phyloP scores from a whole-genome alignment of 1,284 basidiomycete species.

The Mycosarcoma mackinlayi region DNA sequence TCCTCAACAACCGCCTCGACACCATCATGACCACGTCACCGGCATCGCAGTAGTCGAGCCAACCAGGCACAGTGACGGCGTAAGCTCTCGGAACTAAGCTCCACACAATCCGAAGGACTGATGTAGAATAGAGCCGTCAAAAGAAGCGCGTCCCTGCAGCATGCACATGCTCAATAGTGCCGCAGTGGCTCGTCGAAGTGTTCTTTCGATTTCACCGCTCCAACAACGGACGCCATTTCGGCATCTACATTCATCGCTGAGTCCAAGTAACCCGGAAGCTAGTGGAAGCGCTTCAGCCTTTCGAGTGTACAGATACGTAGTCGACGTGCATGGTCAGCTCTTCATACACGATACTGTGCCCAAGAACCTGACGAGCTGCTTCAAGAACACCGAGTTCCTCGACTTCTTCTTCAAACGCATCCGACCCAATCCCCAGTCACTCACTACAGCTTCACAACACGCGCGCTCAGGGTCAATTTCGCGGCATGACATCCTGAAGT shows the following conservation, averaged over 20 bases:
- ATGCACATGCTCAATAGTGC: background rate
- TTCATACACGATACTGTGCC: slow-evolving; percentile 65
- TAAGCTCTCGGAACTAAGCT: too few relatives aligned
- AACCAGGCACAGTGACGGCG: too few relatives aligned
- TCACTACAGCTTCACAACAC: slow-evolving; percentile 1
- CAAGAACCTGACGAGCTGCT: slow-evolving; percentile 67
- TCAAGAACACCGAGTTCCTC: slow-evolving; percentile 50
- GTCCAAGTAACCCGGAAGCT: too few relatives aligned
- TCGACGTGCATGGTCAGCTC: slow-evolving; percentile 67
- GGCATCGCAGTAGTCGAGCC: too few relatives aligned
- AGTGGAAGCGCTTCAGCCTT: too few relatives aligned
- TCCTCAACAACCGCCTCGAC: background rate
- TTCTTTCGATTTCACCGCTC: background rate
- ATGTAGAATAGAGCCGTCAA: background rate
- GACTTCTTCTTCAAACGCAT: slow-evolving; percentile 55
- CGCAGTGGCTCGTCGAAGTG: background rate
- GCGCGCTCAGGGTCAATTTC: slow-evolving; percentile 15
- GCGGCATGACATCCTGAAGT: slow-evolving; percentile 27
- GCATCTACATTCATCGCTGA: background rate
- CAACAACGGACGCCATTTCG: background rate
- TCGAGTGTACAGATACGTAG: slow-evolving; percentile 64
- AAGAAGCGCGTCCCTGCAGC: background rate
- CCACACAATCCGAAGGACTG: too few relatives aligned
- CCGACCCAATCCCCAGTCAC: slow-evolving; percentile 32
- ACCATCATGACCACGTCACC: background rate